Base-by-base conservation (phyloP, 495 filamentous ascomycete species). In the Neohortaea acidophila region DNA sequence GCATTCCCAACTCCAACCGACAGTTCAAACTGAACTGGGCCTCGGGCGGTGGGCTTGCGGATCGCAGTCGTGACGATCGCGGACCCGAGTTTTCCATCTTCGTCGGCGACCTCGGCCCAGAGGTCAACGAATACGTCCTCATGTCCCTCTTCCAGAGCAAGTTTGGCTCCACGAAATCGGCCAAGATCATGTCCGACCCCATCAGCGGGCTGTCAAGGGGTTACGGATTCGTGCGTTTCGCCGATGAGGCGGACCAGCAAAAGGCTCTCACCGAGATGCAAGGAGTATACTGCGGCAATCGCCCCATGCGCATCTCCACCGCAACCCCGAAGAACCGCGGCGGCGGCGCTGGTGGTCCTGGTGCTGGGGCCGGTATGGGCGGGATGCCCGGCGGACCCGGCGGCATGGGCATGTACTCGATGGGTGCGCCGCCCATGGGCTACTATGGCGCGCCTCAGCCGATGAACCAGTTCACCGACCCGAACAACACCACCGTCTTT, bases 381-480 rank as follows among this genome's bases (percentile, higher is more conserved):
- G 48, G 37, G 30, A 54, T 54, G 51, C 47, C 39, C 41, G 46
- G 44, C 31, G 63, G 62, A 6, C 67, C 65, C 41, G 45, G 23
- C 15, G 23, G 24, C 25, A 39, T 66, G 18, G 60, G 61, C 18
- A 62, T 66, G 56, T 77, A 79, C 46, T 53, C 58, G 10, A 84
- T 84, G 79, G 76, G 78, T 48, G 78, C 70, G 45, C 81, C 81
- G 42, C 79, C 78, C 13, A 77, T 85, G 64, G 75, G 73, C 35
- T 85, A 77, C 66, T 87, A 84, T 58, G 81, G 79, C 41, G 72
- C 77, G 43, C 77, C 77, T 38, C 85, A 93, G 63, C 85, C 85
- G 12, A 99, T 99, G 89, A 99, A 99, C 61, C 89, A 99, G 62
- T 99, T 99, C 65, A 99, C 89, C 22, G 89, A 99, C 52, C 89